These are phyloP conservation scores for Metrosideros polymorpha DNA, from an alignment of 441 rosid genomes.

Conservation along the genomic window DNA sequence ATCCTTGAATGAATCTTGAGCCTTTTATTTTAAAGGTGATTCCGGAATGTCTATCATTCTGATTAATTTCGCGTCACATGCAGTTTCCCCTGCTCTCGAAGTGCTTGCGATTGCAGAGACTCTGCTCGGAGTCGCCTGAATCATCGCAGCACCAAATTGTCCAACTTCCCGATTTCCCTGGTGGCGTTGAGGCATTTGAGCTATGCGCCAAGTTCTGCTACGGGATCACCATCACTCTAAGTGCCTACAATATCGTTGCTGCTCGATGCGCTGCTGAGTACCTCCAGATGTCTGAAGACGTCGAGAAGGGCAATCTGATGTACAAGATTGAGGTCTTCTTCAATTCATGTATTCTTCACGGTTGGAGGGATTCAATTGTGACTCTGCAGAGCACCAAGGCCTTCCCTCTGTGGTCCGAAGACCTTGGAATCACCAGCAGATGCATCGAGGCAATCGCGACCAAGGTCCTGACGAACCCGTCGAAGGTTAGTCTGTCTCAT, in stretches of 20 bases:
- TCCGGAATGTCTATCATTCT: not conserved
- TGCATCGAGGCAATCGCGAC: conserved; percentile 53
- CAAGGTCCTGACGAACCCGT: conserved; percentile 44
- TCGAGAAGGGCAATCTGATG: conserved; percentile 69
- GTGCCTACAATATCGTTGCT: conserved; percentile 63
- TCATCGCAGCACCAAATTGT: conserved; percentile 30
- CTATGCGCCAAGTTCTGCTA: conserved; percentile 72
- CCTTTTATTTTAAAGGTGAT: not conserved
- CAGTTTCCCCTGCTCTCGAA: conserved; percentile 73
- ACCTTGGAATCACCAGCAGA: conserved; percentile 53
- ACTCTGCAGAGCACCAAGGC: conserved; percentile 55
- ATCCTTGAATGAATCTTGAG: not conserved
- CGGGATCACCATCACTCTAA: conserved; percentile 61
- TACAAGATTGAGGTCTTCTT: conserved; percentile 66
- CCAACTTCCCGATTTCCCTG: conserved; percentile 58
- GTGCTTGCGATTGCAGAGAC: conserved; percentile 45
- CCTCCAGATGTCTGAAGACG: conserved; percentile 64
- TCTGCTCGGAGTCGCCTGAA: conserved; percentile 48
- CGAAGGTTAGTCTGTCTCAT: conserved; percentile 67
- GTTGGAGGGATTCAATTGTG: conserved; percentile 63
- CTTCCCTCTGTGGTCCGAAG: conserved; percentile 54
- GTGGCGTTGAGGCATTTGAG: conserved; percentile 58
- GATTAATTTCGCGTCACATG: not conserved
- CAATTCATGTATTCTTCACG: conserved; percentile 56
- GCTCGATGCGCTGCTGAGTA: conserved; percentile 64